Evolutionary conservation across 176 grass and related monocot species (phyloP).

Genomic region (Areca catechu): DNA sequence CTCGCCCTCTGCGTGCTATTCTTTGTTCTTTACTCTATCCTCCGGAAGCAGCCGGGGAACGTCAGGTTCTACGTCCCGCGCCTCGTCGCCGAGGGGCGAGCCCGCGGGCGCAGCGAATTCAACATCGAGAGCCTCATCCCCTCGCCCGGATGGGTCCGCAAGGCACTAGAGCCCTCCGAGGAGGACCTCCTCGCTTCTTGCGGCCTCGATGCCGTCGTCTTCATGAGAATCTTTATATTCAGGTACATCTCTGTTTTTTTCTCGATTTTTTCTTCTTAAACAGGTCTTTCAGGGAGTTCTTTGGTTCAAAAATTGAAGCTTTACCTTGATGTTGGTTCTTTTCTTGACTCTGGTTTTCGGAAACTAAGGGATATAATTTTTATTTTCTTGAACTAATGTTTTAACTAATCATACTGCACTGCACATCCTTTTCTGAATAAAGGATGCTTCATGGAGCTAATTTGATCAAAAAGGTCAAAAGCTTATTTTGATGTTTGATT

Average conservation of each 20-base stretch:
- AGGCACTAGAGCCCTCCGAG: conserved; percentile 58
- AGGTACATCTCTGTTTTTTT: conserved; percentile 22
- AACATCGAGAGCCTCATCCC: conserved; percentile 39
- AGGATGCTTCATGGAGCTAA: too few relatives aligned
- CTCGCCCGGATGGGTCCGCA: conserved; percentile 37
- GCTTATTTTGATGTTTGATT: too few relatives aligned
- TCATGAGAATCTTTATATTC: conserved; percentile 83
- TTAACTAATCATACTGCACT: too few relatives aligned
- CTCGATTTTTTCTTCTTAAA: too few relatives aligned
- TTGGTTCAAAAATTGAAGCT: too few relatives aligned
- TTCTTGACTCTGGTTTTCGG: too few relatives aligned
- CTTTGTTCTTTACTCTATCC: conserved; percentile 51
- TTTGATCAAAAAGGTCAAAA: too few relatives aligned
- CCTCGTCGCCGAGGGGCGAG: conserved; percentile 25
- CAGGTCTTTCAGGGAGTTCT: too few relatives aligned
- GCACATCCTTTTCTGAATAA: too few relatives aligned
- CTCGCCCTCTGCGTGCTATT: conserved; percentile 60
- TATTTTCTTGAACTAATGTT: too few relatives aligned
- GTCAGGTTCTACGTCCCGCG: conserved; percentile 58
- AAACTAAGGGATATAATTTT: too few relatives aligned
- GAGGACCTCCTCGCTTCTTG: conserved; percentile 52
- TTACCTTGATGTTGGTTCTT: too few relatives aligned
- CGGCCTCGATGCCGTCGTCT: conserved; percentile 80
- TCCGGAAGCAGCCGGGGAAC: conserved; percentile 48
- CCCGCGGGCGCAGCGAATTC: background rate